phyloP scores from a whole-genome alignment of 1,284 basidiomycete genomes.

The Rhodofomes roseus region DNA sequence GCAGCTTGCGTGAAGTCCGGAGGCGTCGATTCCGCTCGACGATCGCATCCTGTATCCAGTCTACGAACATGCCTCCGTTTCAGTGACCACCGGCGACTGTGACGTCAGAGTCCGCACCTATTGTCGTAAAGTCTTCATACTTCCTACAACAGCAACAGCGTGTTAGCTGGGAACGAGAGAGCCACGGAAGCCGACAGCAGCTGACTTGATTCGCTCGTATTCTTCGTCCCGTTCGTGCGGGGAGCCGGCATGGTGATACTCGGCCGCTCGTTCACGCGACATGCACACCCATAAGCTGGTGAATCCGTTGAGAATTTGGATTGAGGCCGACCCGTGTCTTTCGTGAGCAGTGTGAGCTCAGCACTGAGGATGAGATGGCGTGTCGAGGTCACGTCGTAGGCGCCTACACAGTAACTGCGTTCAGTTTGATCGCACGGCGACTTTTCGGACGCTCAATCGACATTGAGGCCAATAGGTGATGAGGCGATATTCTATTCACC shows the following conservation, averaged over 20 bases:
- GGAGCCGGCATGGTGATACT: slow-evolving; percentile 11
- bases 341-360: neutral
- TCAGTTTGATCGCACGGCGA: neutral
- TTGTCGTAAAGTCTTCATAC: slow-evolving; percentile 84
- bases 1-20: slow-evolving; percentile 49
- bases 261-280: slow-evolving; percentile 16
- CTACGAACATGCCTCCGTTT: slow-evolving; percentile 35
- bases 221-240: slow-evolving; percentile 21
- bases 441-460: neutral
- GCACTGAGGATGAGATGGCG: neutral
- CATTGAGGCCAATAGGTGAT: neutral
- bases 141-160: slow-evolving; percentile 41
- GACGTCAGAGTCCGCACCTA: slow-evolving; percentile 39
- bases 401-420: neutral
- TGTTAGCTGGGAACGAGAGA: neutral
- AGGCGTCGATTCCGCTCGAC: slow-evolving; percentile 79
- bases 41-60: slow-evolving; percentile 95
- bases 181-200: neutral
- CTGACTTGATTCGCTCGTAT: slow-evolving; percentile 30
- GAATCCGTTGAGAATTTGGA: neutral
- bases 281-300: slow-evolving; percentile 7
- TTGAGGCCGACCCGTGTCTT: neutral
- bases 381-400: neutral
- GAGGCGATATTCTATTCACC: too few relatives aligned
- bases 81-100: slow-evolving; percentile 6